These are phyloP conservation scores for Porpolomopsis calyptriformis DNA, from an alignment of 768 basidiomycete species.

Conservation along the genomic window DNA sequence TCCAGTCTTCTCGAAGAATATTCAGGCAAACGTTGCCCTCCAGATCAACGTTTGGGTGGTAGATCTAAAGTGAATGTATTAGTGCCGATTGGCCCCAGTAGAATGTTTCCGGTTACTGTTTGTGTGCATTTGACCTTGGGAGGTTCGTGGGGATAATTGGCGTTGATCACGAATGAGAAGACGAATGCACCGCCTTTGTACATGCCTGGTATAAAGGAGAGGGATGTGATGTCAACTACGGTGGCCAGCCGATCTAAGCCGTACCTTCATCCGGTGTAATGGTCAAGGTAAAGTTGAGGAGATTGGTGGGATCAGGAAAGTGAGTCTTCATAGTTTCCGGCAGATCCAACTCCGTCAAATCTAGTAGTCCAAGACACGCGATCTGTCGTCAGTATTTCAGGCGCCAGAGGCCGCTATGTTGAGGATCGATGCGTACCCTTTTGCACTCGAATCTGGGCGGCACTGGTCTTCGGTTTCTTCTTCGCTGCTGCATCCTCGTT, in stretches of 20 bases:
- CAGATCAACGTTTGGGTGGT: conserved; percentile 96
- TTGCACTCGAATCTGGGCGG: conserved; percentile 98
- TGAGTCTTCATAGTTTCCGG: conserved; percentile 93
- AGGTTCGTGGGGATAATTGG: conserved; percentile 97
- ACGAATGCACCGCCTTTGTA: conserved; percentile 91
- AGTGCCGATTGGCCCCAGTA: background rate
- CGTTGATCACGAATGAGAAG: conserved; percentile 94
- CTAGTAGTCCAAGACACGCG: conserved; percentile 31
- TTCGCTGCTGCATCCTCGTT: conserved; percentile 93
- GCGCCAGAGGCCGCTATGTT: background rate
- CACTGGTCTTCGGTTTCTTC: conserved; percentile 97
- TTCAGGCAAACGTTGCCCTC: conserved; percentile 98
- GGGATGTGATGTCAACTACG: conserved; percentile 1
- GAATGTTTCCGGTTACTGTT: conserved; percentile 54
- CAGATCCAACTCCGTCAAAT: conserved; percentile 92
- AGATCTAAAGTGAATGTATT: conserved; percentile 53
- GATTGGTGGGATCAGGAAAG: conserved; percentile 87
- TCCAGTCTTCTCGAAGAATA: conserved; percentile 99
- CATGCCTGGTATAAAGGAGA: conserved; percentile 55
- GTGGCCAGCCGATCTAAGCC: conserved; percentile 13
- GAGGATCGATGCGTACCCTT: conserved; percentile 54
- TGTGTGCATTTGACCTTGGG: conserved; percentile 98
- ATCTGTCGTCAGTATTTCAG: conserved; percentile 3
- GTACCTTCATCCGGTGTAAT: conserved; percentile 95
- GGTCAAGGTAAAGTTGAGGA: conserved; percentile 91